phyloP scores from a whole-genome alignment of 805 yeast species.

The Teunomyces tritomae region DNA sequence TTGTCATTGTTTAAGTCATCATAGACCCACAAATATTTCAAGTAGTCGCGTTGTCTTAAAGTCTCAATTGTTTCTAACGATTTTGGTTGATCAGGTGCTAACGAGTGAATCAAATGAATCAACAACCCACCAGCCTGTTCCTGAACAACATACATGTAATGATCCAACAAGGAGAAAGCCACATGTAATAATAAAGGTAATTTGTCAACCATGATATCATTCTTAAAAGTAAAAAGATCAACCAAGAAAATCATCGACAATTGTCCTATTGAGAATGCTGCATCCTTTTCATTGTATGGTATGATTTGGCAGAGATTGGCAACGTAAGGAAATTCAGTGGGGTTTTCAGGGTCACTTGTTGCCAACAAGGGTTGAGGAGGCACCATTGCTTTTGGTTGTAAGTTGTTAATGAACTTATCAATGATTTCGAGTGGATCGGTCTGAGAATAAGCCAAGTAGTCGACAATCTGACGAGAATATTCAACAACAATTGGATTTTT shows the following conservation, averaged over 20 bases:
- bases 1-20: slow-evolving; percentile 79
- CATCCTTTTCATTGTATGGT: slow-evolving; percentile 54
- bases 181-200: slow-evolving; percentile 77
- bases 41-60: slow-evolving; percentile 51
- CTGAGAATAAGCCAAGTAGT: slow-evolving; percentile 61
- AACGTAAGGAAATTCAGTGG: slow-evolving; percentile 60
- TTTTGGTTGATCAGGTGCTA: slow-evolving; percentile 53
- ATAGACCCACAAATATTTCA: slow-evolving; percentile 68
- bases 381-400: slow-evolving; percentile 88
- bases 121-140: slow-evolving; percentile 79
- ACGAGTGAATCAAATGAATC: slow-evolving; percentile 66
- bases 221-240: slow-evolving; percentile 68
- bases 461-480: slow-evolving; percentile 75
- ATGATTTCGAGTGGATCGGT: slow-evolving; percentile 47
- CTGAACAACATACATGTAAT: slow-evolving; percentile 78
- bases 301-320: slow-evolving; percentile 68
- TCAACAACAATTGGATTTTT: slow-evolving; percentile 75
- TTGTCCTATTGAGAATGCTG: slow-evolving; percentile 84
- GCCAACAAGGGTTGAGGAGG: slow-evolving; percentile 49
- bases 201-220: slow-evolving; percentile 56
- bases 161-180: slow-evolving; percentile 79
- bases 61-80: slow-evolving; percentile 56
- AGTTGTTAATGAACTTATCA: slow-evolving; percentile 62
- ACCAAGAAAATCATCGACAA: slow-evolving; percentile 81
- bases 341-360: slow-evolving; percentile 1